Evolutionary conservation across 2,329 filamentous ascomycete genomes (phyloP).

Genomic region (Cercospora zeina): DNA sequence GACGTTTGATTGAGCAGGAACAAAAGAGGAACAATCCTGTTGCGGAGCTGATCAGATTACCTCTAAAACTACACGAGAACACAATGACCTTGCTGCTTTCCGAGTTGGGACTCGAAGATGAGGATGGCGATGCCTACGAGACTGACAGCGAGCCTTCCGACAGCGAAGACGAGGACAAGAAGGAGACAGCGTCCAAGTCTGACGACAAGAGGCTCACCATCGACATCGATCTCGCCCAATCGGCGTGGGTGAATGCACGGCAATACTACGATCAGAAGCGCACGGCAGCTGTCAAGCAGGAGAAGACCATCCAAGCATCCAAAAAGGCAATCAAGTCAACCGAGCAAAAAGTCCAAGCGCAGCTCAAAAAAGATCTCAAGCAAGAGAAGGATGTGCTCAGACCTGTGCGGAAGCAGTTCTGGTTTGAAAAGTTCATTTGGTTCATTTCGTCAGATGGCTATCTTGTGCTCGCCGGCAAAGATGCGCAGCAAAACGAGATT

Average conservation of each 20-base stretch:
- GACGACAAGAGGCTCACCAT: conserved; percentile 60
- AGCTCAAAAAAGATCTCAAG: conserved; percentile 84
- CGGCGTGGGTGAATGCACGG: conserved; percentile 84
- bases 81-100: conserved; percentile 76
- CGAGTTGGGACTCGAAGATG: conserved; percentile 66
- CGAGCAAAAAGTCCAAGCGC: conserved; percentile 81
- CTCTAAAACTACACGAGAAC: conserved; percentile 87
- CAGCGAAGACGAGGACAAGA: conserved; percentile 58
- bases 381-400: conserved; percentile 86
- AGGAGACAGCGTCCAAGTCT: conserved; percentile 32
- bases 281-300: conserved; percentile 78
- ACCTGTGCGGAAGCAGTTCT: conserved; percentile 78
- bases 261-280: conserved; percentile 92
- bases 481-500: conserved; percentile 85
- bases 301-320: conserved; percentile 81
- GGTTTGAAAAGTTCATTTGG: conserved; percentile 97
- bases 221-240: conserved; percentile 79
- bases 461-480: conserved; percentile 81
- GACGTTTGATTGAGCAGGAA: conserved; percentile 82
- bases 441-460: conserved; percentile 97
- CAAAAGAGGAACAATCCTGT: conserved; percentile 79
- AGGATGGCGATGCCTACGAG: conserved; percentile 59
- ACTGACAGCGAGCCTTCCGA: conserved; percentile 67
- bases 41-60: conserved; percentile 80
- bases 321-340: conserved; percentile 82